Evolutionary conservation across 2,329 filamentous ascomycete genomes (phyloP).

Genomic region (Colletotrichum agaves): DNA sequence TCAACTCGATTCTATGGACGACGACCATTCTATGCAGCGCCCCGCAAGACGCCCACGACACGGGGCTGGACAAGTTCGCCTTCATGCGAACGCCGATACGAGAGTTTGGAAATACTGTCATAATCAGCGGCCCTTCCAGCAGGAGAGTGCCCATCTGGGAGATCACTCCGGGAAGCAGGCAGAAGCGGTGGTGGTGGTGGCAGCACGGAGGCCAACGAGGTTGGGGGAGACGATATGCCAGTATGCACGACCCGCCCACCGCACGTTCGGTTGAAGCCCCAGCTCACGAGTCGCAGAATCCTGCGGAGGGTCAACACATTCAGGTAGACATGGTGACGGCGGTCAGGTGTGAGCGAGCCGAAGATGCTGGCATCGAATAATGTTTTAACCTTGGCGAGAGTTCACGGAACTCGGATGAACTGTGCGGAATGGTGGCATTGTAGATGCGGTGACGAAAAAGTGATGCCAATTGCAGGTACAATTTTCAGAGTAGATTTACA

Average conservation of each 20-base stretch:
- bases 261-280: constrained; percentile 6
- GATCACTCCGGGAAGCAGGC: background rate
- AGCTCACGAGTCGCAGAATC: background rate
- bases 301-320: constrained; percentile 41
- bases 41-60: constrained; percentile 43
- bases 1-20: constrained; percentile 53
- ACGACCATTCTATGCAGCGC: constrained; percentile 44
- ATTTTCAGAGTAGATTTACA: too few relatives aligned
- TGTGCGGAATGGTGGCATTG: too few relatives aligned
- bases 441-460: too few relatives aligned
- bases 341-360: constrained; percentile 49
- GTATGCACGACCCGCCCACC: constrained; percentile 1
- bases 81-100: constrained; percentile 40
- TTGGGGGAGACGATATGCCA: constrained; percentile 28
- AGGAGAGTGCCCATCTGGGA: constrained; percentile 8
- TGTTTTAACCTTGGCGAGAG: too few relatives aligned
- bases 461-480: too few relatives aligned
- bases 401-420: too few relatives aligned
- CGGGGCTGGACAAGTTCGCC: constrained; percentile 38
- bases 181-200: constrained; percentile 35
- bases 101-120: constrained; percentile 19
- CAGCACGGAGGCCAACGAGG: constrained; percentile 20
- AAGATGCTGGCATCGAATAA: too few relatives aligned
- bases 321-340: constrained; percentile 57
- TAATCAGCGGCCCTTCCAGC: constrained; percentile 22